phyloP scores from a whole-genome alignment of 129 eudicot genomes.

The Flaveria bidentis region DNA sequence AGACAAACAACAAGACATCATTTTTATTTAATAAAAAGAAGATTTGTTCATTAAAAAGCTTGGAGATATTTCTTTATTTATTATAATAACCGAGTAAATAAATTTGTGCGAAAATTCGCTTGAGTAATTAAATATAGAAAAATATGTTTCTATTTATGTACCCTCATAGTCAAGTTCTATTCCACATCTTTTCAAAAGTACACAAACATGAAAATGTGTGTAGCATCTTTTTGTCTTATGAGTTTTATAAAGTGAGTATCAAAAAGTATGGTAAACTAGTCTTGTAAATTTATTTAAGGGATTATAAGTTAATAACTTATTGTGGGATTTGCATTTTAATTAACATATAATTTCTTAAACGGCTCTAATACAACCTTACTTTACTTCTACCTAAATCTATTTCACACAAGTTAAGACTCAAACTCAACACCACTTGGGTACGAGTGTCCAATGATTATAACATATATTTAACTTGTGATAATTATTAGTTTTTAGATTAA shows the following conservation, averaged over 20 bases:
- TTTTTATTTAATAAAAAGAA: slow-evolving; percentile 24
- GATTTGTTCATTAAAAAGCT: slow-evolving; percentile 28
- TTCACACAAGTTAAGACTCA: too few relatives aligned
- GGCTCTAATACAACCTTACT: too few relatives aligned
- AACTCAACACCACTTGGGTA: too few relatives aligned
- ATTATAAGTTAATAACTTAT: too few relatives aligned
- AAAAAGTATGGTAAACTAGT: neutral
- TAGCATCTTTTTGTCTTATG: slow-evolving; percentile 27
- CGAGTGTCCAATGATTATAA: too few relatives aligned
- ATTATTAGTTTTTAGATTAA: too few relatives aligned
- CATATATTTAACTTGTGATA: too few relatives aligned
- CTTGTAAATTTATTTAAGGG: neutral
- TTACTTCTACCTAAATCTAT: too few relatives aligned
- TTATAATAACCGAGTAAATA: slow-evolving; percentile 24
- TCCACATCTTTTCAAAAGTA: slow-evolving; percentile 36
- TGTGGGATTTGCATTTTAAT: neutral
- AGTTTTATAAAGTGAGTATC: slow-evolving; percentile 1
- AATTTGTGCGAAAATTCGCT: slow-evolving; percentile 27
- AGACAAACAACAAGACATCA: slow-evolving; percentile 32
- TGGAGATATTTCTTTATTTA: slow-evolving; percentile 22
- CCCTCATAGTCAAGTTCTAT: slow-evolving; percentile 34
- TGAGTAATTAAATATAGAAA: slow-evolving; percentile 34
- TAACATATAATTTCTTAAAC: neutral
- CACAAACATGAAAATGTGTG: slow-evolving; percentile 23
- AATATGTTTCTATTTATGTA: slow-evolving; percentile 25